Conservation (phyloP, 2,329 filamentous ascomycete species). For the Sclerotinia subarctica region DNA sequence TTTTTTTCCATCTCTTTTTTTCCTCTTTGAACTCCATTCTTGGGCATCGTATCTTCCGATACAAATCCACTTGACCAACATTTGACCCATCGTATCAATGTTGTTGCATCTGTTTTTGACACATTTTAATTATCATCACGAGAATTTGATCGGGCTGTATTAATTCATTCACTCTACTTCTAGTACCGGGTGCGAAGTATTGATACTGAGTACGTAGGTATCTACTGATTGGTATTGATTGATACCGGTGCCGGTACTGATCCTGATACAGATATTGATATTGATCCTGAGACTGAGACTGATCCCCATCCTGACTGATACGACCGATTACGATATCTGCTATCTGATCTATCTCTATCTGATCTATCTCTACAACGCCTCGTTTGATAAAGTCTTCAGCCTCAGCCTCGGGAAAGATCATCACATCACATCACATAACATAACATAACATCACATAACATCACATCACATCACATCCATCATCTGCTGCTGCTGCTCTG, state of each 20-base stretch:
- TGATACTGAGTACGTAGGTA: too few species aligned
- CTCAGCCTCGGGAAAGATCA: slow-evolving; percentile 1
- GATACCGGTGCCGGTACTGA: neutral
- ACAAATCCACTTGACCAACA: neutral
- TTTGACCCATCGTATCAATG: too few species aligned
- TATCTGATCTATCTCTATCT: neutral
- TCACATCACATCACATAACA: neutral
- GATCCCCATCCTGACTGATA: too few species aligned
- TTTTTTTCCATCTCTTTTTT: too few species aligned
- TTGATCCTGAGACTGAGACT: neutral
- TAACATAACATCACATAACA: neutral
- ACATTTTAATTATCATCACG: neutral
- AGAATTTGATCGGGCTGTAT: neutral
- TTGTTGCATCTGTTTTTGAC: neutral
- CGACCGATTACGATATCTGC: neutral
- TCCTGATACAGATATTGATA: neutral
- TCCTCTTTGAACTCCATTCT: too few species aligned
- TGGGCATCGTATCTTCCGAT: too few species aligned
- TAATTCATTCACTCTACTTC: neutral
- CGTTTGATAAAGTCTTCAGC: neutral
- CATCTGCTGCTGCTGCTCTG: too few species aligned
- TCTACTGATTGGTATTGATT: neutral
- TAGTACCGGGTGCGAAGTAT: neutral
- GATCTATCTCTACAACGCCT: neutral
- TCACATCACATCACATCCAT: neutral